Evolutionary conservation across 192 early-diverging fungal genomes (phyloP), one percentile per base, ranked within the genome.

Genomic region (Kickxella alabastrina): DNA sequence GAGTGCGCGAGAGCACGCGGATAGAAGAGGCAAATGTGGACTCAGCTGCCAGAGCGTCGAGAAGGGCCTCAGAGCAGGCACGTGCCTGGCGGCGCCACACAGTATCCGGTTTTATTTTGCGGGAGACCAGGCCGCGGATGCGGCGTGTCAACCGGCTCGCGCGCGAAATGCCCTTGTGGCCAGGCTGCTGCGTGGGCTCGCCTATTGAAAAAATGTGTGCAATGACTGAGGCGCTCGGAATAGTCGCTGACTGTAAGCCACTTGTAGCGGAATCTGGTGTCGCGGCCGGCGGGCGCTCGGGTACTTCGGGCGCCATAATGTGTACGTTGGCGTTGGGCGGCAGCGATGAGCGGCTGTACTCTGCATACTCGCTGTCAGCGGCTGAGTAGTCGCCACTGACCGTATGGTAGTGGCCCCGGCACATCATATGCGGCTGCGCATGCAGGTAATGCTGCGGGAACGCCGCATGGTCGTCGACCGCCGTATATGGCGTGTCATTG

Each of bases 171-270:
- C 43, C 41, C n/a, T 44, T 21, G 50, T 21, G 60, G 18, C 10
- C 45, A 15, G 6, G 22, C 32, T 19, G 47, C 42, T 47, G 52
- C 7, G 43, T 29, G 8, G 68, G 56, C 68, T 72, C 61, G n/a
- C 68, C 68, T 8, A 60, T 49, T 15, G 45, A 43, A 31, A 72
- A 72, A 1, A 71, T 71, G 41, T 50, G 52, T 18, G 52, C 68
- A 49, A 64, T 64, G 2, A 49, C 60, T 2, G 68, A 27, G 13
- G 61, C 57, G 45, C 35, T 64, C 26, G 68, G 55, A 22, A 49
- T 35, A 3, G 56, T 57, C 28, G 51, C 36, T 21, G 43, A 39
- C n/a, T 35, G 29, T 4, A 39, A 39, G 37, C 42, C n/a, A n/a
- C n/a, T n/a, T n/a, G n/a, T n/a, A n/a, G n/a, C n/a, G n/a, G n/a